Base-by-base conservation (phyloP, 1,284 basidiomycete genomes). In the Ustilago nuda region DNA sequence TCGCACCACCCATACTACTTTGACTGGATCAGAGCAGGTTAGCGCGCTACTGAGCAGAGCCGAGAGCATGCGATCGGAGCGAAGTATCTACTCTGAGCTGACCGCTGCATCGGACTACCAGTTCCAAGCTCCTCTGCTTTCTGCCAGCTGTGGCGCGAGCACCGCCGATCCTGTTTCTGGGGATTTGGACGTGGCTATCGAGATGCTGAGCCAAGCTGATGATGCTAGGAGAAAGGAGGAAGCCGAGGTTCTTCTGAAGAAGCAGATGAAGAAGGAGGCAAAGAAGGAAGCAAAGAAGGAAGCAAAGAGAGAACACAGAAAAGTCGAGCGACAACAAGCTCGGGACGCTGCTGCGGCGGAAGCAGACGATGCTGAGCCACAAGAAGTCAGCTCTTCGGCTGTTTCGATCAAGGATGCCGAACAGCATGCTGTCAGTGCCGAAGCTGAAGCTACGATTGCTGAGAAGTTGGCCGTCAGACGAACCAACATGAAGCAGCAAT, bases 61-160 rank as follows among this genome's bases (percentile, higher is more conserved):
- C 17, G 62, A 62, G 46, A 76, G 73, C 52, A 32, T 68, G 37
- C 57, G 23, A 3, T 68, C 69, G 13, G 39, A 64, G 51, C 61
- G 56, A 3, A 76, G 73, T 35, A 32, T 71, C 54, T 78, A 78
- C 52, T 74, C 76, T 33, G 67, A 70, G 46, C 51, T 78, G 56
- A 78, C 76, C 4, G 76, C 72, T 9, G 55, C 63, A 2, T 74
- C 72, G 1, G 76, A 74, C 46, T 78, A 78, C 62, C 60, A 56
- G 50, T 67, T 71, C 51, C 69, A 56, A 30, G 65, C 73, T 13
- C 69, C 73, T 36, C 52, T 76, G 30, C 52, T 71, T 13, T 68
- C 73, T 8, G 61, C 60, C 7, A 48, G 56, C 56, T 60, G 66
- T 53, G 72, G 54, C 8, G 43, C 52, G 6, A 64, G 53, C 51